Base-by-base conservation (phyloP, 2,329 filamentous ascomycete genomes). In the Penicillium sp. region DNA sequence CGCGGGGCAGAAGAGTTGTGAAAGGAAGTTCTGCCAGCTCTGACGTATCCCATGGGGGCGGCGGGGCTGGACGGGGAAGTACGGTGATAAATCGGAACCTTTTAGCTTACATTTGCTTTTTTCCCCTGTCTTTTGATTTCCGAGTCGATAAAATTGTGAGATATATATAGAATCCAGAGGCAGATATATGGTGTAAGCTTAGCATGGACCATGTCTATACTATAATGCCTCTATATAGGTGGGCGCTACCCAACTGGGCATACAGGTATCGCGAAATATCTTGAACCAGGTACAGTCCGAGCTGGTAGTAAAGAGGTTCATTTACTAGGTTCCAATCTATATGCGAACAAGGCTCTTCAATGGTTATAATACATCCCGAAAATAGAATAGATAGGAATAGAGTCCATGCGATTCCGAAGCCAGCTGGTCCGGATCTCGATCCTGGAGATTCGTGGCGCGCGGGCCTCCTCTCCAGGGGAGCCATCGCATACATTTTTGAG, bases 11-110 rank as follows among this genome's bases (percentile, higher is more conserved):
- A 44, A 50, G 45, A 60, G 55, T 57, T 59, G 54, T 25, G 47
- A 60, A 59, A 57, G 50, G 60, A 59, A 58, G 58, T 55, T 61
- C 55, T 61, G 55, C 47, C 53, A 60, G 59, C 59, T 63, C 63
- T 67, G 65, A 67, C 65, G 65, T 67, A 67, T 65, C 55, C 48
- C 51, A 61, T 52, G 55, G 60, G 58, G 63, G 61, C 62, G 63
- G 61, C 62, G 62, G 63, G 62, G 62, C 62, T 59, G 53, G 42
- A 60, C 58, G 58, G 60, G 33, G 50, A 53, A 65, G 43, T 59
- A 66, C 62, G 62, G 55, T 63, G 63, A 67, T 65, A 62, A 64
- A 61, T 59, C 61, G 64, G 62, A 63, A 60, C 58, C 53, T 53
- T 60, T 37, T 58, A 56, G 55, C 61, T 58, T 48, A 54, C 47